These are phyloP conservation scores for Paraconiothyrium brasiliense DNA, from an alignment of 2,329 filamentous ascomycete species.

Conservation along the genomic window DNA sequence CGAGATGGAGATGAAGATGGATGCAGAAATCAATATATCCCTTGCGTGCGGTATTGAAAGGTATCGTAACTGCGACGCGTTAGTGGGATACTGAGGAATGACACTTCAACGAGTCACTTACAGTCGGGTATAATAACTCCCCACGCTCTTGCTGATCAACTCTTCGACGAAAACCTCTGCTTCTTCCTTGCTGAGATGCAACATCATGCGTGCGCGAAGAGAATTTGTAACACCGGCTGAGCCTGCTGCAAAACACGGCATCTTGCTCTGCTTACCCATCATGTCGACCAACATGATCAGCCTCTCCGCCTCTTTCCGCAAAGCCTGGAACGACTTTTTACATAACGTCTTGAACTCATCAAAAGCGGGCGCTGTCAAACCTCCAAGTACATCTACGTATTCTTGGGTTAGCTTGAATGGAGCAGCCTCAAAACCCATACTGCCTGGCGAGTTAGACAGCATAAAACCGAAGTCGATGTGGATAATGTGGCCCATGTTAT, in stretches of 20 bases:
- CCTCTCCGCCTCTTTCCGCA: conserved; percentile 80
- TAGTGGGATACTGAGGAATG: conserved; percentile 18
- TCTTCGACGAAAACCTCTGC: conserved; percentile 85
- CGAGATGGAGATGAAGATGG: conserved; percentile 3
- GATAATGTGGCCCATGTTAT: conserved; percentile 85
- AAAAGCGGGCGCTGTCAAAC: conserved; percentile 73
- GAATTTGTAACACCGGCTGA: conserved; percentile 75
- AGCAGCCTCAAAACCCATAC: conserved; percentile 85
- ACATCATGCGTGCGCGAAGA: conserved; percentile 78
- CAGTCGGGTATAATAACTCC: conserved; percentile 88
- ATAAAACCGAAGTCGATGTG: conserved; percentile 93
- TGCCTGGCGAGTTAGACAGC: conserved; percentile 85
- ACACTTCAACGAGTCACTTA: conserved; percentile 55
- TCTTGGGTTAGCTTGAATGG: conserved; percentile 88
- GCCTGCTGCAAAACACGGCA: conserved; percentile 81
- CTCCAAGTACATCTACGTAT: conserved; percentile 84
- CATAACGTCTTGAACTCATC: conserved; percentile 80
- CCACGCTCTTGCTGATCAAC: conserved; percentile 80
- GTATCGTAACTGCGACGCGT: conserved; percentile 74
- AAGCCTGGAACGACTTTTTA: conserved; percentile 84
- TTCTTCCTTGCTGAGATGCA: conserved; percentile 83
- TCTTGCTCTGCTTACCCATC: conserved; percentile 84
- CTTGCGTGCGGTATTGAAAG: conserved; percentile 88
- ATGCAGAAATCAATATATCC: conserved; percentile 72
- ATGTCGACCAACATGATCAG: conserved; percentile 84